These are phyloP conservation scores for Sphaerosporella brunnea DNA, from an alignment of 495 filamentous ascomycete species.

Conservation along the genomic window DNA sequence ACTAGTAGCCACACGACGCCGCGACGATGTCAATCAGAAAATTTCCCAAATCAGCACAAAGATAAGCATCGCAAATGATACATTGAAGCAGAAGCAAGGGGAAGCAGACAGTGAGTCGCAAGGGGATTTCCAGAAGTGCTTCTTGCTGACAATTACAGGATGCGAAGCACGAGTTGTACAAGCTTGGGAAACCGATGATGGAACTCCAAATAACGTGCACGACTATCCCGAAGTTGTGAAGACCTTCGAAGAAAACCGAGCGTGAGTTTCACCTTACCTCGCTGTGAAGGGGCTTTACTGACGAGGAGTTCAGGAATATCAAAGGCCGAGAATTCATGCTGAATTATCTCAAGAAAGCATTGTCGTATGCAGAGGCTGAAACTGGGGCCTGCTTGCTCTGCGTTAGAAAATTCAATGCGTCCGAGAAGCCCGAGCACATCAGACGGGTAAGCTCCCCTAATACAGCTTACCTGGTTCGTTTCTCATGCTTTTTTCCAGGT, in stretches of 20 bases:
- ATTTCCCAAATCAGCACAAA: constrained; percentile 63
- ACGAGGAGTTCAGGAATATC: constrained; percentile 11
- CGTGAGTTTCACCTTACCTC: no score
- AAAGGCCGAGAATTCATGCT: constrained; percentile 3
- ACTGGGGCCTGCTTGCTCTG: constrained; percentile 22
- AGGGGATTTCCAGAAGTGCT: no score
- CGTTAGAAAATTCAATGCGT: constrained; percentile 15
- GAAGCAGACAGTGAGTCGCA: constrained; percentile 36
- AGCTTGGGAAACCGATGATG: constrained; percentile 16
- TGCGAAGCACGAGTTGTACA: constrained; percentile 16
- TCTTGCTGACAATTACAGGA: constrained; percentile 10
- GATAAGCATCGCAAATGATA: constrained; percentile 44
- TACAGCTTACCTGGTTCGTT: no score
- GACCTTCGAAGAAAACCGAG: constrained; percentile 26
- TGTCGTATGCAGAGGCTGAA: no score
- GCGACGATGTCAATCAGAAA: constrained; percentile 52
- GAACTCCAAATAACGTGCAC: constrained; percentile 9
- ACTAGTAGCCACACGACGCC: constrained; percentile 43
- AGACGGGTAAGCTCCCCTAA: no score
- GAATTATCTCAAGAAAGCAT: constrained; percentile 4
- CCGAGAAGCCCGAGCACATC: constrained; percentile 10
- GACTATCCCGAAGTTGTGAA: constrained; percentile 20
- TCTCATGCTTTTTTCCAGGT: no score
- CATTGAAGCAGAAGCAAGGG: constrained; percentile 42
- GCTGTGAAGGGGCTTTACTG: no score